These are phyloP conservation scores for Dothideomycetes sp. DNA, from an alignment of 2,329 filamentous ascomycete species.

Conservation along the genomic window DNA sequence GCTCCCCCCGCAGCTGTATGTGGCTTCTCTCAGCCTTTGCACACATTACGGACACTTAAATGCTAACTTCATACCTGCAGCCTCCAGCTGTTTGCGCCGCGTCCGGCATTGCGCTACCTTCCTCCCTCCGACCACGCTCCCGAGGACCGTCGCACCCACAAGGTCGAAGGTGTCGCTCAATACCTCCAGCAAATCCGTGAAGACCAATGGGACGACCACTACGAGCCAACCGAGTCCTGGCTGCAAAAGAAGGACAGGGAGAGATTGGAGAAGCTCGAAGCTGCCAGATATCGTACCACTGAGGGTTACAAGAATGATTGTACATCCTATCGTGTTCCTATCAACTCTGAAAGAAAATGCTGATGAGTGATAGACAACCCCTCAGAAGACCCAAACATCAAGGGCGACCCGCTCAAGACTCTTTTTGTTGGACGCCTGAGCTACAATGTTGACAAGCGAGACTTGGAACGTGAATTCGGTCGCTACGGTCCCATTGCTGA, in stretches of 20 bases:
- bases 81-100: constrained; percentile 86
- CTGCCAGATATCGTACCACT: constrained; percentile 50
- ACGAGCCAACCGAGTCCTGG: constrained; percentile 83
- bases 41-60: constrained; percentile 69
- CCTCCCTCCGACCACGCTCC: constrained; percentile 72
- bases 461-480: constrained; percentile 86
- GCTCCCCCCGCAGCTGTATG: background rate
- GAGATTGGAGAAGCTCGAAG: constrained; percentile 66
- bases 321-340: no score
- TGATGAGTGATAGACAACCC: constrained; percentile 55
- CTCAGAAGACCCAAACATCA: constrained; percentile 71
- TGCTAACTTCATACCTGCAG: constrained; percentile 67
- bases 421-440: constrained; percentile 83
- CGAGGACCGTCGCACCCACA: constrained; percentile 66
- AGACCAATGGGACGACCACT: constrained; percentile 68
- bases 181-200: constrained; percentile 64
- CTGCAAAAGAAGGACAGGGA: constrained; percentile 76
- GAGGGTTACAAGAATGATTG: constrained; percentile 47
- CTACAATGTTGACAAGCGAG: constrained; percentile 79
- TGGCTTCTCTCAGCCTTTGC: background rate
- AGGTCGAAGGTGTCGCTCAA: constrained; percentile 61
- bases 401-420: constrained; percentile 90
- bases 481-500: constrained; percentile 90
- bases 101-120: constrained; percentile 82
- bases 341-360: no score